A percentile compares a stretch with the other conserved stretches of the same genome.
phyloP scores from a whole-genome alignment of 305 asterid species.

The Solanum chacoense region DNA sequence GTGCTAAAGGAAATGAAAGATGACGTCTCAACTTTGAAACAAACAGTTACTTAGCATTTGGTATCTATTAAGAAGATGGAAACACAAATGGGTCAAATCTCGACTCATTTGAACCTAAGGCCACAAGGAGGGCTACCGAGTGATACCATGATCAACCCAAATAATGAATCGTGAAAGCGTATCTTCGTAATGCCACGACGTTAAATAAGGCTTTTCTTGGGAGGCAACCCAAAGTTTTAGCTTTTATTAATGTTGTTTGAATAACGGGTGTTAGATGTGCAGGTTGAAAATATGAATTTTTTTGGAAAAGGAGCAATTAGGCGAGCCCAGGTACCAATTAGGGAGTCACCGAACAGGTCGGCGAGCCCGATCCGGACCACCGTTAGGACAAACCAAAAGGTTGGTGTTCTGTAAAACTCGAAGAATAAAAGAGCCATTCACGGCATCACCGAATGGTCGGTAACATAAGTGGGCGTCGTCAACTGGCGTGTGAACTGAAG shows the following conservation, averaged over 20 bases:
- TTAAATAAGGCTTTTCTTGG: background rate
- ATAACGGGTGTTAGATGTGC: background rate
- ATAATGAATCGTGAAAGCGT: background rate
- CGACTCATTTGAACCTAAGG: background rate
- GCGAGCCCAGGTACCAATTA: background rate
- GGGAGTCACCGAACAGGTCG: background rate
- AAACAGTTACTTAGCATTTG: background rate
- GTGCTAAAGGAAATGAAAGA: background rate
- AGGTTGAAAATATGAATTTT: background rate
- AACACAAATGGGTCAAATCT: background rate
- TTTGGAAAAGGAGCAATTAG: background rate
- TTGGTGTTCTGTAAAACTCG: background rate
- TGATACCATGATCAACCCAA: background rate
- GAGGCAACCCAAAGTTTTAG: background rate
- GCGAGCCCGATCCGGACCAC: background rate
- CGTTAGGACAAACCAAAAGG: background rate
- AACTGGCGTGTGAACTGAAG: background rate
- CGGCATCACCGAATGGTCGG: background rate
- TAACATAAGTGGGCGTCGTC: background rate
- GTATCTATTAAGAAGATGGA: background rate
- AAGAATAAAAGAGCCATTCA: background rate
- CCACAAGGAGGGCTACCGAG: background rate
- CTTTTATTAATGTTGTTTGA: no score
- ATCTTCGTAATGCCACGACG: no score
- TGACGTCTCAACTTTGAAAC: background rate